These are phyloP conservation scores for Plasmopara viticola DNA, from an alignment of 352 stramenopile species.

Conservation along the genomic window DNA sequence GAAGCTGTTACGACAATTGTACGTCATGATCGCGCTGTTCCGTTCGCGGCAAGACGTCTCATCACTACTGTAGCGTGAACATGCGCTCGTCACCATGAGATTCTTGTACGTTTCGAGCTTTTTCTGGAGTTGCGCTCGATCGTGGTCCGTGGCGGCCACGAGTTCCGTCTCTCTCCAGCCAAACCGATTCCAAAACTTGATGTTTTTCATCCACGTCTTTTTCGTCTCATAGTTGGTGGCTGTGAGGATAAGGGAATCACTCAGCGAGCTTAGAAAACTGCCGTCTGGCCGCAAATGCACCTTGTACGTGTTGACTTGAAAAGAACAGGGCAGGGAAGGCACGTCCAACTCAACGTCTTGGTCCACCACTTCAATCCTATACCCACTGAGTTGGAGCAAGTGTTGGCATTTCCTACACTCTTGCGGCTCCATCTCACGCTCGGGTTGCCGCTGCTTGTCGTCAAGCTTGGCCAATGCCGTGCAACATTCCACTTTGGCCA, in stretches of 20 bases:
- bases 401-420: conserved; percentile 19
- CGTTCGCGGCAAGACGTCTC: conserved; percentile 16
- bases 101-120: conserved; percentile 16
- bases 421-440: conserved; percentile 19
- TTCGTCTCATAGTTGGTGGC: conserved; percentile 38
- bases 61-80: conserved; percentile 22
- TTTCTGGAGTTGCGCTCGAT: conserved; percentile 35
- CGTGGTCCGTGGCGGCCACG: conserved; percentile 32
- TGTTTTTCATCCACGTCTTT: conserved; percentile 57
- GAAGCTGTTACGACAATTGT: conserved; percentile 14
- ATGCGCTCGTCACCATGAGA: not conserved
- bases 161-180: conserved; percentile 53
- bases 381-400: conserved; percentile 54
- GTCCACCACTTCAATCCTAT: conserved; percentile 54
- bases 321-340: conserved; percentile 42
- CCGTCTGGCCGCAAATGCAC: conserved; percentile 23
- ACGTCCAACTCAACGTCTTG: conserved; percentile 36
- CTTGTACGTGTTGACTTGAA: conserved; percentile 66
- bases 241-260: conserved; percentile 50
- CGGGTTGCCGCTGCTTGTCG: conserved; percentile 13
- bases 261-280: conserved; percentile 23
- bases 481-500: conserved; percentile 26
- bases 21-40: conserved; percentile 22
- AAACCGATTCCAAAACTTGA: conserved; percentile 62
- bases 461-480: conserved; percentile 26